Evolutionary conservation across 176 grass and related monocot genomes (phyloP), one percentile per base, ranked within the genome.

Genomic region (Otatea glauca): DNA sequence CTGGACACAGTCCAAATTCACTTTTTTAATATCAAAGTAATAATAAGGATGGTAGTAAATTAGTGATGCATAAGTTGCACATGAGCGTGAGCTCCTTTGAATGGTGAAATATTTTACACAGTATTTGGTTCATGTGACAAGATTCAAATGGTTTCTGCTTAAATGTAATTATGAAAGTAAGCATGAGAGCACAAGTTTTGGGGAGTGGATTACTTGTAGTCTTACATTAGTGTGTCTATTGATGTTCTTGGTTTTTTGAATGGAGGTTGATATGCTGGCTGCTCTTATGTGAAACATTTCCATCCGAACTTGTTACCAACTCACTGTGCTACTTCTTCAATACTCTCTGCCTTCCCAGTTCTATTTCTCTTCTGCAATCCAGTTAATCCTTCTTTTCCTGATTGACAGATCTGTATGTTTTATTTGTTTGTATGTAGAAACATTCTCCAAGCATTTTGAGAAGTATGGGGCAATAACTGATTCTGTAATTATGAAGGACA

Each of bases 401-500:
- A 45, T 90, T 90, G 89, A 90, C 84, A 68, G 75, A 83, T 79
- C 32, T 83, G 60, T 87, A 84, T 87, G 89, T 74, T 91, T 91
- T 87, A 91, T 89, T 77, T 91, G 85, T 87, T 84, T 91, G 80
- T 87, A 84, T 92, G 72, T 91, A 99, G 97, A 94, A 81, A 88
- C 89, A 58, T 99, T 99, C 89, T 94, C 82, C 84, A 92, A 92
- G 76, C 94, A 99, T 96, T 99, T 99, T 88, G 90, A 84, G 85
- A 96, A 94, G 77, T 99, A 96, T 86, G 97, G 97, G 72, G 93
- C 89, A 68, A 96, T 99, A 80, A 90, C 82, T 76, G 97, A 99
- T 84, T 96, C 97, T 86, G 97, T 99, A 77, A 99, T 99, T 90
- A 99, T 99, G 97, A 95, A 94, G 82, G 97, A 99, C 88, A 96